These are phyloP conservation scores for Cladosporium velox DNA, from an alignment of 2,329 filamentous ascomycete species.

Conservation along the genomic window DNA sequence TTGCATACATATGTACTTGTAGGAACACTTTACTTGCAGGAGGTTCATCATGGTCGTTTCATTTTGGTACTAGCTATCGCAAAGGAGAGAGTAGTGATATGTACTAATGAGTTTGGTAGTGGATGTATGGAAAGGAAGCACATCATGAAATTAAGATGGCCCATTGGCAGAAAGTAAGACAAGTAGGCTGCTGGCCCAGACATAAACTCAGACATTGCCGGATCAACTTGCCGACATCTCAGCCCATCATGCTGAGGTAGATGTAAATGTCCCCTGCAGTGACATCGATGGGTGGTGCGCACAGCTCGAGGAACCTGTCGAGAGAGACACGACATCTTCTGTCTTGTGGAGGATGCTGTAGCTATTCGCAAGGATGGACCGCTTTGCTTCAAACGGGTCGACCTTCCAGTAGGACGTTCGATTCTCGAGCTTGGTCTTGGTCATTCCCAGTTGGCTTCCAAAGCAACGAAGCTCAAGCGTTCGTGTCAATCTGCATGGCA, in stretches of 20 bases:
- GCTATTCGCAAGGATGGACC: background rate
- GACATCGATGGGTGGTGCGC: background rate
- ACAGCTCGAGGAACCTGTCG: background rate
- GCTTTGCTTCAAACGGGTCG: background rate
- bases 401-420: background rate
- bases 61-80: background rate
- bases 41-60: background rate
- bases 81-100: background rate
- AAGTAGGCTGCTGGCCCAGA: background rate
- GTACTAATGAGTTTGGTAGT: background rate
- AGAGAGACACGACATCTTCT: background rate
- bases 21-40: background rate
- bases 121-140: background rate
- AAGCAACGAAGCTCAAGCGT: background rate
- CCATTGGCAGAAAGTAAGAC: background rate
- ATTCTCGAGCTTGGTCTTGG: background rate
- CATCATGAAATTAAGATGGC: background rate
- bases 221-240: background rate
- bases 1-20: background rate
- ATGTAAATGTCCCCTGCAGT: background rate
- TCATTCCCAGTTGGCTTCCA: background rate
- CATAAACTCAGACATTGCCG: background rate
- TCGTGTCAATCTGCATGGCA: constrained; percentile 8
- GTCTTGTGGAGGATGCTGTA: background rate
- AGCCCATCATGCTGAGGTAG: background rate